Evolutionary conservation across 495 filamentous ascomycete genomes (phyloP), one percentile per base, ranked within the genome.

Genomic region (Symbiotaphrina buchneri): DNA sequence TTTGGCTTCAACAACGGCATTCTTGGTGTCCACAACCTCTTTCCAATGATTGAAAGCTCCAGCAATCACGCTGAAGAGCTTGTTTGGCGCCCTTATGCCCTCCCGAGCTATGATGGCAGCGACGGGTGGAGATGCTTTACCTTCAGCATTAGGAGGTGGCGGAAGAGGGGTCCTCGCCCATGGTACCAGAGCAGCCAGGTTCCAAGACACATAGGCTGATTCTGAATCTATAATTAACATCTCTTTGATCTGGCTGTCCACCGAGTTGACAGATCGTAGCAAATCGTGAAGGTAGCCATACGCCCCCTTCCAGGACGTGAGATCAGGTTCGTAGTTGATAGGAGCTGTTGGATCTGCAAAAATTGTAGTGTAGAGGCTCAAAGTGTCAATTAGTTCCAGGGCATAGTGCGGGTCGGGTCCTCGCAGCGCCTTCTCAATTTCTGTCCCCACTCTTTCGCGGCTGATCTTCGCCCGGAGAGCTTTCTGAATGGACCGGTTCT

Each of bases 351-450:
- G 69, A 33, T 77, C 65, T 2, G 70, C 71, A 45, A 94, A 95
- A 32, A 94, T 74, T 0, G 71, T 72, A 22, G 68, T 53, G 47
- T 90, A 92, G 4, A 95, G 63, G 8, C 57, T 59, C 10, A 93
- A 63, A 10, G 59, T 46, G 48, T 90, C 61, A 24, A 95, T 73
- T 23, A 80, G 55, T n/a, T 61, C 48, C 21, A 97, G 54, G 3
- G 81, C 63, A 18, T 45, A 49, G 27, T 56, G 60, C 27, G 87
- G 80, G 41, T 78, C 59, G 18, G 71, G 69, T 3, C 74, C 75
- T 78, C 29, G 72, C 18, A 97, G 56, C 77, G 91, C 92, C 53
- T 95, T 95, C 37, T 78, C 72, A 5, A 91, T 25, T 47, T 99
- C 87, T 3, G 67, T 56, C 1, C 78, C 74, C 2, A 95, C 63